These are phyloP conservation scores for Mariannaea elegans DNA, from an alignment of 2,329 filamentous ascomycete species.

Conservation along the genomic window DNA sequence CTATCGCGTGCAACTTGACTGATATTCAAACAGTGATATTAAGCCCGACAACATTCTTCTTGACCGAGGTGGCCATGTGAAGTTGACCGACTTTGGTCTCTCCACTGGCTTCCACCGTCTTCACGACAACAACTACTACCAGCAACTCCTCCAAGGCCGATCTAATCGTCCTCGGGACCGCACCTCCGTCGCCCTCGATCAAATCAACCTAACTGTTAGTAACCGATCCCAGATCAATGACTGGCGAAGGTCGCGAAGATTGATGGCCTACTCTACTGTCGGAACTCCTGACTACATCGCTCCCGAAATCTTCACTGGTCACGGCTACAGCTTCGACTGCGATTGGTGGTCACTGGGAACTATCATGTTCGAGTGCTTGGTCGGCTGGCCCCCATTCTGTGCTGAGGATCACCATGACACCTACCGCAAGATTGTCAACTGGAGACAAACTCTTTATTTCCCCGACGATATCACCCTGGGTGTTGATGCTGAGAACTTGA, in stretches of 20 bases:
- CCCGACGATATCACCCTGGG: constrained; percentile 93
- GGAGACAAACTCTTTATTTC: constrained; percentile 95
- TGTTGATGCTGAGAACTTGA: constrained; percentile 88
- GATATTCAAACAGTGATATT: constrained; percentile 77
- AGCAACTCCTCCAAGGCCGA: constrained; percentile 87
- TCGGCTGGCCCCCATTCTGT: constrained; percentile 99
- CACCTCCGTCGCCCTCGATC: constrained; percentile 94
- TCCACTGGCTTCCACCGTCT: constrained; percentile 98
- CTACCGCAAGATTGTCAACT: constrained; percentile 99
- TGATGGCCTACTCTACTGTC: constrained; percentile 98
- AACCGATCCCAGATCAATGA: constrained; percentile 99
- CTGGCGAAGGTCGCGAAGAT: constrained; percentile 92
- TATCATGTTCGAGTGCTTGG: constrained; percentile 99
- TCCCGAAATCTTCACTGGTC: constrained; percentile 95
- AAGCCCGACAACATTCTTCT: constrained; percentile 99
- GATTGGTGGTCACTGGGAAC: constrained; percentile 99
- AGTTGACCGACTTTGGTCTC: constrained; percentile 96
- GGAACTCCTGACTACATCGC: constrained; percentile 99
- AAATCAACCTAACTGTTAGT: constrained; percentile 97
- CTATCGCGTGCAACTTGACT: constrained; percentile 13
- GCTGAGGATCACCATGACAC: constrained; percentile 97
- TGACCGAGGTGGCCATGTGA: constrained; percentile 95
- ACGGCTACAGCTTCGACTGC: constrained; percentile 95
- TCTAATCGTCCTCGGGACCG: constrained; percentile 80
- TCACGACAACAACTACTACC: constrained; percentile 98